Percentiles rank a stretch among this genome's conserved stretches.
phyloP scores from a whole-genome alignment of 2,329 filamentous ascomycete genomes.

The Leptodontidium sp. region DNA sequence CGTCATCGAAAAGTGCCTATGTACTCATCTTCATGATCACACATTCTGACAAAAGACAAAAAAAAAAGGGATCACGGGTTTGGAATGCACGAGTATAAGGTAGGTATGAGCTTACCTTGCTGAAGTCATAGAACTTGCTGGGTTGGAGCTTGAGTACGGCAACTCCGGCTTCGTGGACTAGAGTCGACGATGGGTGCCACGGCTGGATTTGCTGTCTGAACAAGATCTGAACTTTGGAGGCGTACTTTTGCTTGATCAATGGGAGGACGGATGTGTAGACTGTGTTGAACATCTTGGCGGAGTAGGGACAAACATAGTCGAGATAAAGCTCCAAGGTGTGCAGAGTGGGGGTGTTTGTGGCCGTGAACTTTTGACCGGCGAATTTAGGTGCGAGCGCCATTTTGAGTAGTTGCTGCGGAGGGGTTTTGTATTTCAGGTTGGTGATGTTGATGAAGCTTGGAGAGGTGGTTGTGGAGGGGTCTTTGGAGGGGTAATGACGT shows the following conservation, averaged over 20 bases:
- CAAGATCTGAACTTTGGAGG: constrained; percentile 71
- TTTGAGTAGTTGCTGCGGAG: constrained; percentile 10
- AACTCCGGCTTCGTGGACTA: constrained; percentile 82
- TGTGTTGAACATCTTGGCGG: constrained; percentile 75
- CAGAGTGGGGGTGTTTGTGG: constrained; percentile 53
- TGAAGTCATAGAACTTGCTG: constrained; percentile 81
- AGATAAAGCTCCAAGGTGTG: constrained; percentile 75
- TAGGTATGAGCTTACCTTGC: constrained; percentile 47
- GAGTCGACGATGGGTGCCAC: constrained; percentile 89
- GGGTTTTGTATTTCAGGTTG: neutral
- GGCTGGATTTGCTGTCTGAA: constrained; percentile 94
- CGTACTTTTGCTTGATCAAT: constrained; percentile 67
- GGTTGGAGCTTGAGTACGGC: constrained; percentile 79
- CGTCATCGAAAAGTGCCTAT: constrained; percentile 61
- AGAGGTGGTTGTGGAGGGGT: neutral
- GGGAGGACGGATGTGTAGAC: constrained; percentile 73
- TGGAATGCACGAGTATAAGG: neutral
- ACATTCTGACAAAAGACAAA: neutral
- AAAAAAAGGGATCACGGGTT: neutral
- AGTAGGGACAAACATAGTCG: constrained; percentile 90
- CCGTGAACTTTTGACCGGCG: constrained; percentile 71
- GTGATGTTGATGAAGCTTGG: neutral
- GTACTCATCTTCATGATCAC: neutral
- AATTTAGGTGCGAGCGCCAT: constrained; percentile 85
- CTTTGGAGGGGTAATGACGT: neutral